These are phyloP conservation scores for Trichoderma brevicompactum DNA, from an alignment of 2,329 filamentous ascomycete species.

Conservation along the genomic window DNA sequence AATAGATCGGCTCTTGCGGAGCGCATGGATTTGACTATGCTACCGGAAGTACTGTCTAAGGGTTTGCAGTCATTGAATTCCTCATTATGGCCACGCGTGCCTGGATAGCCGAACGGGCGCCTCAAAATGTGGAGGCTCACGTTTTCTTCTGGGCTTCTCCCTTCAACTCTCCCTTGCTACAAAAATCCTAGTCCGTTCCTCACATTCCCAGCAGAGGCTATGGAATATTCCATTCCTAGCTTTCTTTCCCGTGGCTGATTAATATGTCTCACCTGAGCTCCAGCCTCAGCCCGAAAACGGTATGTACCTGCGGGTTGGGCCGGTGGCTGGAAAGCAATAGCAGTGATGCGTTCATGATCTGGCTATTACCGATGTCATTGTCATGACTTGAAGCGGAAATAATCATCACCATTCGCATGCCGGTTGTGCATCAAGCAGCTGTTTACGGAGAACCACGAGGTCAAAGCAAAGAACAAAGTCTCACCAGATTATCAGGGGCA, in stretches of 20 bases:
- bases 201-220: constrained; percentile 5
- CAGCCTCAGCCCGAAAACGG: constrained; percentile 3
- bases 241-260: background rate
- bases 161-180: background rate
- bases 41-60: background rate
- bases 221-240: constrained; percentile 15
- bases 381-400: background rate
- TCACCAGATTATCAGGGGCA: too few species aligned
- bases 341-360: background rate
- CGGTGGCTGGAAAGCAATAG: background rate
- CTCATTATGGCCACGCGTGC: background rate
- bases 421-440: background rate
- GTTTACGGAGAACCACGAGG: background rate
- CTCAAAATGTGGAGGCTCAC: background rate
- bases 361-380: background rate
- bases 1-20: background rate
- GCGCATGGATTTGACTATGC: background rate
- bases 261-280: constrained; percentile 17
- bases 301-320: background rate
- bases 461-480: background rate
- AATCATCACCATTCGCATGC: background rate
- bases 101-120: background rate
- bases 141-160: background rate
- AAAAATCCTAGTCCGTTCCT: background rate
- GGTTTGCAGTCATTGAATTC: background rate